Base-by-base conservation (phyloP, 441 rosid genomes). In the Biscutella laevigata region DNA sequence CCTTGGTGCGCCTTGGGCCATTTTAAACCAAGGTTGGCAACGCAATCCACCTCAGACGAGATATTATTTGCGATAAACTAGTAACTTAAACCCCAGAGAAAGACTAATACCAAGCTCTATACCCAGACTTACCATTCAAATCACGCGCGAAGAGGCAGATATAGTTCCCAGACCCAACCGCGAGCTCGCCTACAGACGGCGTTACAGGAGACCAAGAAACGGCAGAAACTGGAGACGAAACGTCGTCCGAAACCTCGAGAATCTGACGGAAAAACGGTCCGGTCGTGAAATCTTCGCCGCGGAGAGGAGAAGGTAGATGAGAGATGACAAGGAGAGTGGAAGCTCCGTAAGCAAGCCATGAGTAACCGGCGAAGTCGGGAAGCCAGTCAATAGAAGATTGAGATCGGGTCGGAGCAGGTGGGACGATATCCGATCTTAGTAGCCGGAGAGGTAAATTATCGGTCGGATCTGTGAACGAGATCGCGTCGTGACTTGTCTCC, bases 271-370 rank as follows among this genome's bases (percentile, higher is more conserved):
- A 71, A 53, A 82, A 62, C 6, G 98, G 86, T 22, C 82, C 95
- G 60, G 75, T 62, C 13, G 68, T 52, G 52, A 68, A 19, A 56
- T 91, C 84, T 14, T 79, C 77, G 51, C 61, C 66, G 61, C 83
- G 85, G 53, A 81, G 81, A 35, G 95, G 88, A 10, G 95, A 85
- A 62, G 98, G 96, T 22, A 91, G 67, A 75, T 91, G 98, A 30
- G 96, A 81, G 68, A 91, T 77, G 40, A 85, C 87, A 9, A 88
- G 70, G 50, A 91, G 89, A 53, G 96, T 78, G 61, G 96, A 91
- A 9, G 96, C 95, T 16, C 94, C 95, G 61, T 83, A 91, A 8
- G 95, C 95, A 32, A 83, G 77, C 96, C 98, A 91, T 75, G 98
- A 78, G 83, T 82, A 73, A 57, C 96, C 94, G 25, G 77, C 73